Conservation (phyloP, 2,329 filamentous ascomycete genomes). For the Penicillium sp. region DNA sequence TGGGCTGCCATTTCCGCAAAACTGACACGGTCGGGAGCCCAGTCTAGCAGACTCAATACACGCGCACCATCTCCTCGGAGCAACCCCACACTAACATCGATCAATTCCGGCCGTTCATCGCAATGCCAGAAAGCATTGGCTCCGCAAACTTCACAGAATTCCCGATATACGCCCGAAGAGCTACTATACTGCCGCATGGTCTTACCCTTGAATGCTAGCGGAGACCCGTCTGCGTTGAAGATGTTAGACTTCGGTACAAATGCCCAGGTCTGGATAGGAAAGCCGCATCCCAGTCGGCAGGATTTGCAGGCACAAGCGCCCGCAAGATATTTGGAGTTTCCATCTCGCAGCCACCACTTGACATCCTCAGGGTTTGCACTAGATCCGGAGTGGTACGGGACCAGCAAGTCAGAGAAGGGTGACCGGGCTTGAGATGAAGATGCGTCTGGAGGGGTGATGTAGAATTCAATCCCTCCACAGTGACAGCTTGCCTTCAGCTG, state of each 20-base stretch:
- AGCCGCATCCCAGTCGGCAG: conserved; percentile 57
- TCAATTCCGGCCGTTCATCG: conserved; percentile 48
- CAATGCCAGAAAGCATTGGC: conserved; percentile 62
- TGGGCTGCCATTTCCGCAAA: conserved; percentile 53
- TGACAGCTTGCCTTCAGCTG: conserved; percentile 48
- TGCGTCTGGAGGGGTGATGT: conserved; percentile 52
- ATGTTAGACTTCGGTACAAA: conserved; percentile 61
- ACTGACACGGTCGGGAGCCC: conserved; percentile 56
- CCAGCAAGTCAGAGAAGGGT: conserved; percentile 51
- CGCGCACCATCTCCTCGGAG: conserved; percentile 50
- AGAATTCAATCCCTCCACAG: conserved; percentile 54
- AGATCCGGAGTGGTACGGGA: conserved; percentile 44
- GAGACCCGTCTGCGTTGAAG: conserved; percentile 36
- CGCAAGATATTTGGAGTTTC: conserved; percentile 51
- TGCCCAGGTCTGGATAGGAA: conserved; percentile 61
- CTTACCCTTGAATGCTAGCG: conserved; percentile 36
- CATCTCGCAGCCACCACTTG: conserved; percentile 57
- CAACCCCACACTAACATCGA: conserved; percentile 61
- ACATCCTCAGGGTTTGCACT: conserved; percentile 45
- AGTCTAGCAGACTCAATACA: conserved; percentile 57
- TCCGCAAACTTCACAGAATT: conserved; percentile 60
- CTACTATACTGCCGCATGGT: conserved; percentile 53
- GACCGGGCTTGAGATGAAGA: conserved; percentile 45
- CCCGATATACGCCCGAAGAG: conserved; percentile 50
- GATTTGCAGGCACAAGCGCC: conserved; percentile 58